Percentiles rank a stretch among this genome's conserved stretches.
Conservation (phyloP, 2,329 filamentous ascomycete genomes). For the Tolypocladium tropicale region DNA sequence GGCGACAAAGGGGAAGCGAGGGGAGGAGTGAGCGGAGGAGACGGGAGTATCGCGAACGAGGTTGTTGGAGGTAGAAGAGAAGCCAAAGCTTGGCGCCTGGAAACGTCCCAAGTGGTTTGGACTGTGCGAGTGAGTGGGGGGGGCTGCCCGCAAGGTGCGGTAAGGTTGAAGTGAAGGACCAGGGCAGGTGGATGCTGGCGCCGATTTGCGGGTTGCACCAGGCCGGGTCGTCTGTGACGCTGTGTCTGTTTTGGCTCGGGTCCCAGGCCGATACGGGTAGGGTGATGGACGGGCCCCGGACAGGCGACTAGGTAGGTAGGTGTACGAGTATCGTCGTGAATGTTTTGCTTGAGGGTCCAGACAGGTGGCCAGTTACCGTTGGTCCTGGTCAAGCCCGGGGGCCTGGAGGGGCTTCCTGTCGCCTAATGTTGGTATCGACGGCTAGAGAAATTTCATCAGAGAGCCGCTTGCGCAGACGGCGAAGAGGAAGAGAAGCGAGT, state of each 20-base stretch:
- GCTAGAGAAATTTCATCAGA: not conserved
- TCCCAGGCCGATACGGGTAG: not conserved
- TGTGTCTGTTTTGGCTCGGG: not conserved
- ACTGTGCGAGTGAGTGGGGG: not conserved
- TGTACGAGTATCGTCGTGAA: no score
- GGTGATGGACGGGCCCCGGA: not conserved
- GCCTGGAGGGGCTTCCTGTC: not conserved
- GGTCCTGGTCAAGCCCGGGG: not conserved
- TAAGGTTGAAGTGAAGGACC: not conserved
- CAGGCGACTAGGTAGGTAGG: no score
- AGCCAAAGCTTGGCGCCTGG: not conserved
- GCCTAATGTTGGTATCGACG: not conserved
- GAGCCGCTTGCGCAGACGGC: not conserved
- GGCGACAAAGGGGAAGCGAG: not conserved
- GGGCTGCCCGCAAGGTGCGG: not conserved
- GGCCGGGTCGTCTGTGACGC: not conserved
- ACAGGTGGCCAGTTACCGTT: not conserved
- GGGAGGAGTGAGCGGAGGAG: not conserved
- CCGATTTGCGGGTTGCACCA: not conserved
- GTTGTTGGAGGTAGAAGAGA: not conserved
- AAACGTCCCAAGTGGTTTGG: not conserved
- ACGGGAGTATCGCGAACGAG: not conserved
- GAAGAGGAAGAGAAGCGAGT: not conserved
- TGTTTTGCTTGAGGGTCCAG: no score
- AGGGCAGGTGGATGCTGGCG: not conserved